A percentile compares a stretch with the other conserved stretches of the same genome.
phyloP scores from a whole-genome alignment of 2,329 filamentous ascomycete species.

The Xylariomycetidae sp. region DNA sequence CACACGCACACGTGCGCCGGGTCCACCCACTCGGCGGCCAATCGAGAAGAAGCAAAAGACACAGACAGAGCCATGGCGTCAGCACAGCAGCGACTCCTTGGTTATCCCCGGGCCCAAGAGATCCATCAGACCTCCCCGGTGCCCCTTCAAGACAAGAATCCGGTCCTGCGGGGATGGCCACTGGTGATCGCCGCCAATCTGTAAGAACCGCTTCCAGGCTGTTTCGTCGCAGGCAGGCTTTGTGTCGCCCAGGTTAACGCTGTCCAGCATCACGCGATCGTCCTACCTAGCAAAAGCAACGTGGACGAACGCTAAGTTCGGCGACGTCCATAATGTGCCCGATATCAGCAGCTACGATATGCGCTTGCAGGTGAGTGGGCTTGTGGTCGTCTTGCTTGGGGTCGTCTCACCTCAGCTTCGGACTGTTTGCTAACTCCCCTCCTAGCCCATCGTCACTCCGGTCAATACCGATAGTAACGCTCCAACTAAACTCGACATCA shows the following conservation, averaged over 20 bases:
- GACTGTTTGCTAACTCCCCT: slow-evolving; percentile 5
- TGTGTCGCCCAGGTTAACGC: no score
- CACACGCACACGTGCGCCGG: no score
- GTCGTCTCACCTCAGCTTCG: background rate
- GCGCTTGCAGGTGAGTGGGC: slow-evolving; percentile 40
- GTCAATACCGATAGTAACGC: slow-evolving; percentile 30
- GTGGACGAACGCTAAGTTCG: slow-evolving; percentile 63
- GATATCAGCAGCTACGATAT: slow-evolving; percentile 38
- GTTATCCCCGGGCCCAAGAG: slow-evolving; percentile 24
- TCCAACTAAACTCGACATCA: slow-evolving; percentile 33
- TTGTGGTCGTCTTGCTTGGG: background rate
- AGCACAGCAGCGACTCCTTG: slow-evolving; percentile 18
- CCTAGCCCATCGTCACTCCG: slow-evolving; percentile 52
- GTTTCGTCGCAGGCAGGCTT: no score
- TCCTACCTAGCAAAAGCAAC: slow-evolving; percentile 56
- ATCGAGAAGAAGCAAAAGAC: background rate
- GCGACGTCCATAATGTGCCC: slow-evolving; percentile 38
- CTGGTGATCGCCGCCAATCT: slow-evolving; percentile 56
- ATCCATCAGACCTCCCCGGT: slow-evolving; percentile 33
- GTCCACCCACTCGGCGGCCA: no score
- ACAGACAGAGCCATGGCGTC: slow-evolving; percentile 11
- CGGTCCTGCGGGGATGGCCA: slow-evolving; percentile 59
- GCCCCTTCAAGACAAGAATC: slow-evolving; percentile 55
- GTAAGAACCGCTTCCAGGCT: slow-evolving; percentile 39
- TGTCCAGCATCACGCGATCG: slow-evolving; percentile 53